Percentiles rank a stretch among this genome's conserved stretches.
phyloP scores from a whole-genome alignment of 1,139 yeast genomes.

The Blastobotrys persicus region DNA sequence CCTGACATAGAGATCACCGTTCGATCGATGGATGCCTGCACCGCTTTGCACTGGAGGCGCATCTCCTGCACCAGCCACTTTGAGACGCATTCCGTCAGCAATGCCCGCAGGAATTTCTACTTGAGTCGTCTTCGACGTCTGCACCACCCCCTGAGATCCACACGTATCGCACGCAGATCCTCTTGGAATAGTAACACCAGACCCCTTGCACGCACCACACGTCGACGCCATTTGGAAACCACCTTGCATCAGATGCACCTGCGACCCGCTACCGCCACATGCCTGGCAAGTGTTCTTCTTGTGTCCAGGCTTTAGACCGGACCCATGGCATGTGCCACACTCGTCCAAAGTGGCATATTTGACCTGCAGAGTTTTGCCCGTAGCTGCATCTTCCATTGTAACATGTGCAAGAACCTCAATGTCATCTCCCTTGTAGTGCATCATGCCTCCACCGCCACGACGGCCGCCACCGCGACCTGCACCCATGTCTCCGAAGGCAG shows the following conservation, averaged over 20 bases:
- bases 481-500: slow-evolving; percentile 52
- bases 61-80: slow-evolving; percentile 89
- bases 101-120: slow-evolving; percentile 89
- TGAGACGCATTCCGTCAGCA: slow-evolving; percentile 78
- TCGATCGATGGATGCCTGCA: slow-evolving; percentile 54
- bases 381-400: slow-evolving; percentile 81
- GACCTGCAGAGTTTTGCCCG: slow-evolving; percentile 65
- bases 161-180: slow-evolving; percentile 75
- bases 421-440: slow-evolving; percentile 86
- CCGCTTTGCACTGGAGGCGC: slow-evolving; percentile 57
- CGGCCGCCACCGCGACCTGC: slow-evolving; percentile 35
- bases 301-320: slow-evolving; percentile 78
- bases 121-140: slow-evolving; percentile 62
- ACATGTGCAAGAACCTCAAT: slow-evolving; percentile 75
- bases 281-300: slow-evolving; percentile 75
- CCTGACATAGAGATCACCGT: slow-evolving; percentile 86
- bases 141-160: slow-evolving; percentile 85
- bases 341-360: slow-evolving; percentile 72
- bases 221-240: slow-evolving; percentile 98
- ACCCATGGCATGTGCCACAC: slow-evolving; percentile 78
- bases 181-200: slow-evolving; percentile 73
- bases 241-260: slow-evolving; percentile 79
- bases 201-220: slow-evolving; percentile 82
- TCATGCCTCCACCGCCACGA: slow-evolving; percentile 42
- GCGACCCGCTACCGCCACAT: slow-evolving; percentile 93